phyloP scores from a whole-genome alignment of 202 grass and related monocot genomes.

The Schoenoplectus triqueter region DNA sequence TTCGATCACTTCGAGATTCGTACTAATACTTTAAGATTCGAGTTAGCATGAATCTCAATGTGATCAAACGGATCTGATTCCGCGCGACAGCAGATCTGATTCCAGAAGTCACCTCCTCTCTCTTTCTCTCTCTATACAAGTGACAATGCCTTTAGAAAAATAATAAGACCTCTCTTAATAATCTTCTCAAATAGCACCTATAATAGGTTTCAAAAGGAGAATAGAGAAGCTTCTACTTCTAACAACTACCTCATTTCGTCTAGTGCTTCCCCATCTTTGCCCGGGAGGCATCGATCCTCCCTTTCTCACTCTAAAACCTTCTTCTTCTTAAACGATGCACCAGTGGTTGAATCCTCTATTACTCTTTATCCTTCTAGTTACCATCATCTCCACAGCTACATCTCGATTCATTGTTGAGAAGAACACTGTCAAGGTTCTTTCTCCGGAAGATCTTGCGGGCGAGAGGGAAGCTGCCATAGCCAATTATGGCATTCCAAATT shows the following conservation, averaged over 20 bases:
- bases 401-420: constrained; percentile 82
- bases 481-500: constrained; percentile 91
- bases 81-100: too few relatives aligned
- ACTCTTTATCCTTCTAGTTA: constrained; percentile 25
- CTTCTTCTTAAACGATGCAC: constrained; percentile 1
- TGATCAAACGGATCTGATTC: too few relatives aligned
- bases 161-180: not conserved
- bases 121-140: constrained; percentile 16
- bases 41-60: too few relatives aligned
- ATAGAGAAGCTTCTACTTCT: too few relatives aligned
- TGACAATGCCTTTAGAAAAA: constrained; percentile 17
- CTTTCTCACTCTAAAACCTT: constrained; percentile 44
- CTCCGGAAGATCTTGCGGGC: constrained; percentile 55
- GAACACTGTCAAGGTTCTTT: constrained; percentile 68
- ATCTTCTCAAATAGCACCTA: not conserved
- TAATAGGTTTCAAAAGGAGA: too few relatives aligned
- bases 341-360: not conserved
- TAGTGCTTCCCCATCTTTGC: too few relatives aligned
- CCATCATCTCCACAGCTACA: constrained; percentile 42
- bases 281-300: not conserved
- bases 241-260: too few relatives aligned
- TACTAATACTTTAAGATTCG: too few relatives aligned
- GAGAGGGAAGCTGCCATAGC: constrained; percentile 71
- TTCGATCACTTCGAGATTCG: too few relatives aligned
- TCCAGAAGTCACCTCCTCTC: constrained; percentile 29